Conservation (phyloP, 768 basidiomycete species). For the Coprinopsis sp. region DNA sequence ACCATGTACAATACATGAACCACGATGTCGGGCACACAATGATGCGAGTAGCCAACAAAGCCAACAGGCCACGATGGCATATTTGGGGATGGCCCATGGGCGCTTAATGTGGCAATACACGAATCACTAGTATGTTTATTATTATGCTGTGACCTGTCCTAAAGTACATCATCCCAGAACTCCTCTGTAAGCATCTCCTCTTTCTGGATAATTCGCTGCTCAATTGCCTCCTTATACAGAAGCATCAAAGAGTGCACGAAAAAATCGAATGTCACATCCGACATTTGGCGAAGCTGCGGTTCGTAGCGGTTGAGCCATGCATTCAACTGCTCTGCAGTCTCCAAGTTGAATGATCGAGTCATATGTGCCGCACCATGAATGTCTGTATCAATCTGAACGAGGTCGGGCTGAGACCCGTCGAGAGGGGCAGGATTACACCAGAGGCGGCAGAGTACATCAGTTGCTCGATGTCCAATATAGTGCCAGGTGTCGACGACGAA, state of each 20-base stretch:
- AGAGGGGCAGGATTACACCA: conserved; percentile 20
- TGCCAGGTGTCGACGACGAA: conserved; percentile 26
- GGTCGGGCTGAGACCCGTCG: conserved; percentile 18
- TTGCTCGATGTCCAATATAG: conserved; percentile 16
- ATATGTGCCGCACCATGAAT: conserved; percentile 11
- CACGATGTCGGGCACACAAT: too few species aligned
- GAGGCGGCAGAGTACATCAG: too few species aligned
- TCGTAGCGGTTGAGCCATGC: conserved; percentile 20
- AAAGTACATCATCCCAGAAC: conserved; percentile 7
- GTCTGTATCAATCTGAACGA: conserved; percentile 11
- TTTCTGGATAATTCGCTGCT: conserved; percentile 7
- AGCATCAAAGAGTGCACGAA: conserved; percentile 15
- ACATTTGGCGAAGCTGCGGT: conserved; percentile 18
- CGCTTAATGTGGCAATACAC: too few species aligned
- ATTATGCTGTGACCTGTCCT: too few species aligned
- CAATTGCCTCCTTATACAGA: conserved; percentile 12
- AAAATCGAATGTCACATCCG: conserved; percentile 16
- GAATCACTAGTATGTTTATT: too few species aligned
- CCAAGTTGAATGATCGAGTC: conserved; percentile 22
- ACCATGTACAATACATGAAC: too few species aligned
- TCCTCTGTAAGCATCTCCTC: conserved; percentile 3
- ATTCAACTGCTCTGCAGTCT: conserved; percentile 24
- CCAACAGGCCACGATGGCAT: too few species aligned
- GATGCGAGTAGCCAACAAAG: too few species aligned
- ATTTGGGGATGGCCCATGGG: too few species aligned